phyloP scores from a whole-genome alignment of 2,329 filamentous ascomycete species.

The Colletotrichum ledebouriae region DNA sequence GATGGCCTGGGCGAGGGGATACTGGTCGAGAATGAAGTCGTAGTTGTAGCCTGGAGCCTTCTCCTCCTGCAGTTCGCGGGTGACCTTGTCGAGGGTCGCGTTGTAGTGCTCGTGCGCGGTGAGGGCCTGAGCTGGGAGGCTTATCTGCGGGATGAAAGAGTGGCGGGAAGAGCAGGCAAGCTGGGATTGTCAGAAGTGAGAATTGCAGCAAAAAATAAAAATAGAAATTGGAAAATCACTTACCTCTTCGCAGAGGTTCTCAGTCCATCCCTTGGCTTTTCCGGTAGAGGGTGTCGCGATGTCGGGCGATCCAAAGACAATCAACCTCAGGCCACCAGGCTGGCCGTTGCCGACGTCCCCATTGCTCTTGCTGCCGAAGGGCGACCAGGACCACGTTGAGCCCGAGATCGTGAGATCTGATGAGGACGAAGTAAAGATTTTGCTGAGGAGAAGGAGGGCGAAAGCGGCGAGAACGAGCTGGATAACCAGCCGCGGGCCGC shows the following conservation, averaged over 20 bases:
- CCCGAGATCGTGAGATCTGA: constrained; percentile 3
- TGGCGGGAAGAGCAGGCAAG: constrained; percentile 60
- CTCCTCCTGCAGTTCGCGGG: constrained; percentile 48
- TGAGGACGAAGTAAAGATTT: constrained; percentile 46
- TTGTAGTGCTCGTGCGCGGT: constrained; percentile 70
- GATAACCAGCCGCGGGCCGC: constrained; percentile 48
- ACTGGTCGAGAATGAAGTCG: constrained; percentile 57
- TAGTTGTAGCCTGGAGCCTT: constrained; percentile 58
- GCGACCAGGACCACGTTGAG: constrained; percentile 37
- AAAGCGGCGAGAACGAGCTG: constrained; percentile 44
- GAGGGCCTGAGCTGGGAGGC: constrained; percentile 62
- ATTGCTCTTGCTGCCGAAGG: constrained; percentile 32
- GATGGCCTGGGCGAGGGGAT: constrained; percentile 55
- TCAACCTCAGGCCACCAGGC: constrained; percentile 59
- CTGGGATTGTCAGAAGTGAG: constrained; percentile 49
- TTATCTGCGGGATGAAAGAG: constrained; percentile 58
- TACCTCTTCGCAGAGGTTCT: constrained; percentile 63
- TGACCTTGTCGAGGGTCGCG: constrained; percentile 53
- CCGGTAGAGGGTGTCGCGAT: constrained; percentile 53
- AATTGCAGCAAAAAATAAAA: not conserved
- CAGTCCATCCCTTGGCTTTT: constrained; percentile 58
- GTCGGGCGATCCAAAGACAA: constrained; percentile 65
- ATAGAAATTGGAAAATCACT: constrained; percentile 26
- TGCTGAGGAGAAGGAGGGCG: constrained; percentile 46
- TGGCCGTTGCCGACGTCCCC: constrained; percentile 36